Percentiles rank a stretch among this genome's conserved stretches.
Evolutionary conservation across 2,329 filamentous ascomycete genomes (phyloP).

Genomic region (Pseudocercospora pini-densiflorae): DNA sequence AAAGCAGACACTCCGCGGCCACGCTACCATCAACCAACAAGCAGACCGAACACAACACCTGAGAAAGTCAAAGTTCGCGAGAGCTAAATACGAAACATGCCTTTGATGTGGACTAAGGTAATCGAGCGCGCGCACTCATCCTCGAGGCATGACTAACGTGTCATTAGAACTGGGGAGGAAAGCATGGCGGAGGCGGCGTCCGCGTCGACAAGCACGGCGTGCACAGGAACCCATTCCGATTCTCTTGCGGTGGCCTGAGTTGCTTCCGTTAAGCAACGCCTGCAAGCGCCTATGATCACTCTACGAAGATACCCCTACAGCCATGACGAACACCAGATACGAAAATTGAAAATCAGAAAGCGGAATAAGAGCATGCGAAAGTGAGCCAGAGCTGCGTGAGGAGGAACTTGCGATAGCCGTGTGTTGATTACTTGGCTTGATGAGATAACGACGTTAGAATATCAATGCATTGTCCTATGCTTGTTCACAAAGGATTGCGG

Average conservation of each 20-base stretch:
- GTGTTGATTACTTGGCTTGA: neutral
- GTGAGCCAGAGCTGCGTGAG: neutral
- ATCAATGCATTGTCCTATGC: neutral
- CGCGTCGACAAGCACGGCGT: conserved; percentile 58
- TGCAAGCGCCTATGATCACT: neutral
- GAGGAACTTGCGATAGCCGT: neutral
- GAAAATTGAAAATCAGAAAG: neutral
- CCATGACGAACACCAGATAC: neutral
- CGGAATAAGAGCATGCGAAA: neutral
- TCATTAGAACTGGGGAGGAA: conserved; percentile 44
- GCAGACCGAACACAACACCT: neutral
- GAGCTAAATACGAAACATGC: conserved; percentile 40
- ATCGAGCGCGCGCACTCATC: neutral
- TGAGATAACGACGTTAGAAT: neutral
- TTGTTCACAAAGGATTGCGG: neutral
- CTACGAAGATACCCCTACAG: neutral
- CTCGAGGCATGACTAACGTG: neutral
- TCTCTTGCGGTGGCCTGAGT: conserved; percentile 56
- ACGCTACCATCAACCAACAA: neutral
- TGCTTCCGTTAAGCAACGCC: conserved; percentile 47
- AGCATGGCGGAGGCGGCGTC: conserved; percentile 53
- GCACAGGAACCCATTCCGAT: conserved; percentile 56
- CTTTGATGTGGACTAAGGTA: conserved; percentile 54
- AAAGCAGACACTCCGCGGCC: neutral
- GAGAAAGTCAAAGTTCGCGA: neutral